phyloP scores from a whole-genome alignment of 331 rosid genomes.

The Pyrus hybrid region DNA sequence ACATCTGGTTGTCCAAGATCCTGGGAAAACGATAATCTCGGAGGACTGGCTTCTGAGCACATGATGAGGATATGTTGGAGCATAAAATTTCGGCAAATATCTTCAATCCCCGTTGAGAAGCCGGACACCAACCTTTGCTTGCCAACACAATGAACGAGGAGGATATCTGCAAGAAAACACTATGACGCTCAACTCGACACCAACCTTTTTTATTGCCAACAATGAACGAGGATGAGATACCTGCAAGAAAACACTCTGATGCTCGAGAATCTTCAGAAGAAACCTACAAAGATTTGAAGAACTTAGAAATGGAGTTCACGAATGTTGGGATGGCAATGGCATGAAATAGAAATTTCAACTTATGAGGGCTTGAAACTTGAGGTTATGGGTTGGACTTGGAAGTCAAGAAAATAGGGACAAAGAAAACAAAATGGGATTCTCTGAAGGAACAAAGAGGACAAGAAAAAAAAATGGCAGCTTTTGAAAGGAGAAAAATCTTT shows the following conservation, averaged over 20 bases:
- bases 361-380: slow-evolving; percentile 15
- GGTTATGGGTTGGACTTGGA: slow-evolving; percentile 11
- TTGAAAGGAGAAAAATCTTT: background rate
- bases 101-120: background rate
- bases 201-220: background rate
- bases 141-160: background rate
- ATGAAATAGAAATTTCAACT: slow-evolving; percentile 5
- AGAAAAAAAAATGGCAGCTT: slow-evolving; percentile 4
- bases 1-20: slow-evolving; percentile 24
- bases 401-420: slow-evolving; percentile 25
- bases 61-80: slow-evolving; percentile 2
- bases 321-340: background rate
- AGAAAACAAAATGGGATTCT: background rate
- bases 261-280: background rate
- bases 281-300: background rate
- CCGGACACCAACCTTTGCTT: background rate
- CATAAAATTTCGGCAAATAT: background rate
- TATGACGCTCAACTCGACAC: background rate
- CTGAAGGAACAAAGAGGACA: slow-evolving; percentile 4
- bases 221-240: background rate
- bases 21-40: slow-evolving; percentile 68
- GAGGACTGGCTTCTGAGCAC: slow-evolving; percentile 70
- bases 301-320: background rate
- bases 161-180: background rate
- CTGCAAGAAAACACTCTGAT: background rate